phyloP scores from a whole-genome alignment of 148 eudicot genomes.

The Heliosperma pusillum region DNA sequence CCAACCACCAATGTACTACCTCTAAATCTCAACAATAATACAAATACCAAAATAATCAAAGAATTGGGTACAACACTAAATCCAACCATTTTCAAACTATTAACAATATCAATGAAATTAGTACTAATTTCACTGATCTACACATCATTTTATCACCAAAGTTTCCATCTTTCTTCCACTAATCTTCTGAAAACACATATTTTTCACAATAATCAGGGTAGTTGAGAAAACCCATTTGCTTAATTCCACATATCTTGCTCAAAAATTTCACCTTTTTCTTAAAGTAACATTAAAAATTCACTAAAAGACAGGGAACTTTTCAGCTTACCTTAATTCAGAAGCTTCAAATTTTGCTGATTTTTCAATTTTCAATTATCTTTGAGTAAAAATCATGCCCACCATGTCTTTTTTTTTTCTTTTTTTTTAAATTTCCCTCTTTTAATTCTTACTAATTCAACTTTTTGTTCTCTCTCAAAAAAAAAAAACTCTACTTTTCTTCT shows the following conservation, averaged over 20 bases:
- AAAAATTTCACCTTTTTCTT: conserved; percentile 11
- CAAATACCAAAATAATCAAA: conserved; percentile 15
- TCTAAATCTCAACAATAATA: conserved; percentile 42
- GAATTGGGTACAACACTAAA: conserved; percentile 14
- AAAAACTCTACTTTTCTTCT: neutral
- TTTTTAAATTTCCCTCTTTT: conserved; percentile 5
- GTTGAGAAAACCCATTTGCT: conserved; percentile 26
- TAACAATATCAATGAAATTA: conserved; percentile 17
- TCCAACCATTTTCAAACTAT: conserved; percentile 22
- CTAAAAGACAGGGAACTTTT: conserved; percentile 9
- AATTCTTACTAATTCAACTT: conserved; percentile 18
- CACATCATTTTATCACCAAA: conserved; percentile 21
- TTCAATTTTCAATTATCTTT: conserved; percentile 12
- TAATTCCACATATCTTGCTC: conserved; percentile 18
- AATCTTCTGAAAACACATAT: conserved; percentile 9
- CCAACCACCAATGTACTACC: conserved; percentile 34
- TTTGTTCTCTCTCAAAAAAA: conserved; percentile 22
- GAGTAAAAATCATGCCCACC: conserved; percentile 23
- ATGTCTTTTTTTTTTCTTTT: conserved; percentile 12
- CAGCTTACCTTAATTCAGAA: conserved; percentile 34
- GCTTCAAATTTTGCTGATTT: conserved; percentile 10
- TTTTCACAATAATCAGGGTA: conserved; percentile 10
- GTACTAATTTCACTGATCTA: conserved; percentile 21
- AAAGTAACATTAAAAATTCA: conserved; percentile 7
- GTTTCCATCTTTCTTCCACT: conserved; percentile 16